These are phyloP conservation scores for Allantophomopsis lycopodina DNA, from an alignment of 2,329 filamentous ascomycete genomes.

Conservation along the genomic window DNA sequence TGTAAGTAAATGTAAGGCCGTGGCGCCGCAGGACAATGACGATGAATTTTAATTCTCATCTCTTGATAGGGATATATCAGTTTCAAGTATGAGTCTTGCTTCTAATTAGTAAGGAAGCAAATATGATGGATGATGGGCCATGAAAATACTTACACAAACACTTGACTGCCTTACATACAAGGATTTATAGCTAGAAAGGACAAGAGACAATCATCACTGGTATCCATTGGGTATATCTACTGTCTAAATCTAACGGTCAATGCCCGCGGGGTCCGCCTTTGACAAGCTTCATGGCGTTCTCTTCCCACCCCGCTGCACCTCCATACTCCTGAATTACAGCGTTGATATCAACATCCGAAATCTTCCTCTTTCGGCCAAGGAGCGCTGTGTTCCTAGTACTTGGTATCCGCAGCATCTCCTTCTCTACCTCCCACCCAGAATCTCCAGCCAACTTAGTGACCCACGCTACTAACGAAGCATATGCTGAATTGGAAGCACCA, in stretches of 20 bases:
- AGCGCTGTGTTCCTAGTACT: conserved; percentile 80
- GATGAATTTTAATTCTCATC: too few species aligned
- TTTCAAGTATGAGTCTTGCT: too few species aligned
- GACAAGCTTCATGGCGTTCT: conserved; percentile 44
- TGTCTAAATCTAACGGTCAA: neutral
- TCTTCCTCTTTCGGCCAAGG: conserved; percentile 42
- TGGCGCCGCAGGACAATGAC: too few species aligned
- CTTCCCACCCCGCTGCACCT: conserved; percentile 37
- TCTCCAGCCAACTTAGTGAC: conserved; percentile 54
- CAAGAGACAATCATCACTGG: conserved; percentile 11
- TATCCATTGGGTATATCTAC: neutral
- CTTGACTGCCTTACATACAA: too few species aligned
- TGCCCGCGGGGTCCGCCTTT: conserved; percentile 22
- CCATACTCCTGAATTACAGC: conserved; percentile 35
- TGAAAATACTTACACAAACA: too few species aligned
- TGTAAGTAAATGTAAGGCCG: too few species aligned
- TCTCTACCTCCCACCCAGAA: conserved; percentile 65
- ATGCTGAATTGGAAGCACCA: conserved; percentile 45
- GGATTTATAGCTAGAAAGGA: conserved; percentile 1
- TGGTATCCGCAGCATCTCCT: conserved; percentile 79
- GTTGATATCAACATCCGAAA: conserved; percentile 23
- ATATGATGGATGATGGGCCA: too few species aligned
- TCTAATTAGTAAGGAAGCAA: too few species aligned
- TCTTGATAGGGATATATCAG: too few species aligned
- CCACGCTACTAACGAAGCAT: conserved; percentile 74